Percentiles rank a stretch among this genome's conserved stretches.
These are phyloP conservation scores for Anthracocystis panici-leucophaei DNA, from an alignment of 1,284 basidiomycete genomes.

Conservation along the genomic window DNA sequence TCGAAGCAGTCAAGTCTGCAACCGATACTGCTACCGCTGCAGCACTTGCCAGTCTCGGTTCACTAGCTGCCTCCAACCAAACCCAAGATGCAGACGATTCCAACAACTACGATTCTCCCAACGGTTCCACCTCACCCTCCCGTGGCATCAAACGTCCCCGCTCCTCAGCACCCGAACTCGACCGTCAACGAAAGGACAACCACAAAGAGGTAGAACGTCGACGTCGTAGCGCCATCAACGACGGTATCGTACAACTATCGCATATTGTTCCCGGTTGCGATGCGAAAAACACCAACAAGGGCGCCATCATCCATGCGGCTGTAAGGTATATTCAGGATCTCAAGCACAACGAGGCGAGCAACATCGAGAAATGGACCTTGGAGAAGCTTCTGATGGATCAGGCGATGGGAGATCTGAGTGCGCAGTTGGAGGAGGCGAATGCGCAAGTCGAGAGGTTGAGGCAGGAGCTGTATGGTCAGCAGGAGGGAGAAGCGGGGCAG, in stretches of 20 bases:
- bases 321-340: conserved; percentile 89
- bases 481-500: background rate
- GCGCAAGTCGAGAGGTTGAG: conserved; percentile 59
- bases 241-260: conserved; percentile 91
- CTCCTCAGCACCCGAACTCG: conserved; percentile 52
- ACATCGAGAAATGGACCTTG: conserved; percentile 89
- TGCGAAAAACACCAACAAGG: conserved; percentile 82
- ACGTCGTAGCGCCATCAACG: conserved; percentile 92
- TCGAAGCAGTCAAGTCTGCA: conserved; percentile 36
- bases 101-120: conserved; percentile 22
- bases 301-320: conserved; percentile 84
- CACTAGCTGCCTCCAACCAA: conserved; percentile 44
- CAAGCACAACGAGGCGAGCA: conserved; percentile 87
- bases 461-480: conserved; percentile 41
- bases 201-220: conserved; percentile 94
- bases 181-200: conserved; percentile 65
- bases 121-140: conserved; percentile 14
- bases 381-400: conserved; percentile 93
- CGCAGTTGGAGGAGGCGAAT: conserved; percentile 58
- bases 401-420: conserved; percentile 70
- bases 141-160: conserved; percentile 42
- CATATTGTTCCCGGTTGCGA: conserved; percentile 84
- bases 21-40: conserved; percentile 60
- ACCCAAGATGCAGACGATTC: conserved; percentile 15
- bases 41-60: conserved; percentile 59